Percentiles rank a stretch among this genome's conserved stretches.
These are phyloP conservation scores for Neoarthrinium moseri DNA, from an alignment of 2,329 filamentous ascomycete species.

Conservation along the genomic window DNA sequence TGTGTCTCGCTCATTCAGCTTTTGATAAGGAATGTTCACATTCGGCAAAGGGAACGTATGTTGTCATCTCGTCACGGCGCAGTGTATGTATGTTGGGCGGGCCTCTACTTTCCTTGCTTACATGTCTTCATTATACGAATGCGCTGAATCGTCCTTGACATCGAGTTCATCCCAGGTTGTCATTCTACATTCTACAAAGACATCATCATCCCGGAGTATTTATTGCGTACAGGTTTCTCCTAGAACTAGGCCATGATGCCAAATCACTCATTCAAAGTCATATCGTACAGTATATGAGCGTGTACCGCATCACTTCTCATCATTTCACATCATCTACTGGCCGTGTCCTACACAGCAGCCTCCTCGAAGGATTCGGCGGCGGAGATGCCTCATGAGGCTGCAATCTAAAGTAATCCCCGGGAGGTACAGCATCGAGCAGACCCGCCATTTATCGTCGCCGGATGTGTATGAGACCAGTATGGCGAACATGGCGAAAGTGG, in stretches of 20 bases:
- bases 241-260: background rate
- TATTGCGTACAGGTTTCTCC: background rate
- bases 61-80: constrained; percentile 21
- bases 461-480: too few species aligned
- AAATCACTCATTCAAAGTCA: background rate
- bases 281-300: background rate
- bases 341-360: too few species aligned
- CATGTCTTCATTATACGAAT: background rate
- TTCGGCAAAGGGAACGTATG: constrained; percentile 27
- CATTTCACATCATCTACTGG: background rate
- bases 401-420: background rate
- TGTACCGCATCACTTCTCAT: background rate
- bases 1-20: constrained; percentile 19
- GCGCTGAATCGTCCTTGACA: background rate
- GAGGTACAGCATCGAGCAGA: too few species aligned
- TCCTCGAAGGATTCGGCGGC: background rate
- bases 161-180: background rate
- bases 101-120: too few species aligned
- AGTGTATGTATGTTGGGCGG: background rate
- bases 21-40: constrained; percentile 16
- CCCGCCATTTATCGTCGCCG: too few species aligned
- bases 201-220: background rate
- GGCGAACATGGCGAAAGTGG: background rate
- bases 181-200: background rate
- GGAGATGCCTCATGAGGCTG: background rate